Conservation (phyloP, 2,329 filamentous ascomycete genomes). For the Tolypocladium tropicale region DNA sequence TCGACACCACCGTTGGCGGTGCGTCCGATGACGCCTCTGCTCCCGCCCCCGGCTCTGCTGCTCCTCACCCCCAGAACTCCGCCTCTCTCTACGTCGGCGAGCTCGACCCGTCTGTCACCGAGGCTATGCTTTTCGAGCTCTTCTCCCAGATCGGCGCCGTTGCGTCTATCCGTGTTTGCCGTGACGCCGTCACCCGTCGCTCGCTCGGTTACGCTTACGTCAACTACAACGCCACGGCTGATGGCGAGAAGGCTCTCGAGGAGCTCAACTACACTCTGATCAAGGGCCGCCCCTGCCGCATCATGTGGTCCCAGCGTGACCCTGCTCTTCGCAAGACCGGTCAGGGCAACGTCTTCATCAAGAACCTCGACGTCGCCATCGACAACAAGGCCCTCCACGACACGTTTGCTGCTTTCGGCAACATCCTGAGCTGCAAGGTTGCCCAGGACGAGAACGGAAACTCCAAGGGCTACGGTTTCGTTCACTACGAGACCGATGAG, state of each 20-base stretch:
- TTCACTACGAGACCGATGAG: conserved; percentile 99
- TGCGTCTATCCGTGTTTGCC: conserved; percentile 98
- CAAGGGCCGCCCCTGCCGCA: conserved; percentile 97
- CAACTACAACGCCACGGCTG: conserved; percentile 96
- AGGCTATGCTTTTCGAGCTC: conserved; percentile 99
- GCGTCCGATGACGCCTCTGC: conserved; percentile 49
- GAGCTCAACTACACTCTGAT: conserved; percentile 99
- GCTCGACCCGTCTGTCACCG: conserved; percentile 93
- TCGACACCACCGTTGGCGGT: conserved; percentile 62
- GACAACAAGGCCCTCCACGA: conserved; percentile 99
- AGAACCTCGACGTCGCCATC: conserved; percentile 97
- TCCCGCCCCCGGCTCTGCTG: conserved; percentile 63
- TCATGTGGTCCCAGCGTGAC: conserved; percentile 99
- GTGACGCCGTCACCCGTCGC: conserved; percentile 95
- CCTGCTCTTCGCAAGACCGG: conserved; percentile 98
- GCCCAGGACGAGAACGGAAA: conserved; percentile 93
- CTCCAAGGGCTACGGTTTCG: conserved; percentile 98
- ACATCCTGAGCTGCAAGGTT: conserved; percentile 99
- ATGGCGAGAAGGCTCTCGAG: conserved; percentile 97
- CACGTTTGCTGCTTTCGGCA: conserved; percentile 96
- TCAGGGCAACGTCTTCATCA: conserved; percentile 99
- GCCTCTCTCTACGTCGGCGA: conserved; percentile 98
- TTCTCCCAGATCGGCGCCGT: conserved; percentile 99
- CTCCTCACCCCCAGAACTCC: conserved; percentile 76
- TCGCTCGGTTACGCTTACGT: conserved; percentile 99